phyloP scores from a whole-genome alignment of 2,329 filamentous ascomycete species.

The Pseudocercospora vitis region DNA sequence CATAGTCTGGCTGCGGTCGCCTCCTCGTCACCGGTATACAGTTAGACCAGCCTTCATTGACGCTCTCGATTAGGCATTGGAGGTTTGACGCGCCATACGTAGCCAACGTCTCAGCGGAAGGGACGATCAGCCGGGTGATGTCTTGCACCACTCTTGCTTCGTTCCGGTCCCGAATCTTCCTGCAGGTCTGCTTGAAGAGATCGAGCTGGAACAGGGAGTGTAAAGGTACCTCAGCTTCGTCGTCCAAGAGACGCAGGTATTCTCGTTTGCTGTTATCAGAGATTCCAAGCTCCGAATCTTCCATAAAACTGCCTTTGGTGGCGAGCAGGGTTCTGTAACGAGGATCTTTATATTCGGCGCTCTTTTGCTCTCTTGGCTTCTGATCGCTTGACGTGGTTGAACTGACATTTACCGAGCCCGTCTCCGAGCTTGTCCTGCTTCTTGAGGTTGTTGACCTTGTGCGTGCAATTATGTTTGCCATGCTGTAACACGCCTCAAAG shows the following conservation, averaged over 20 bases:
- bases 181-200: neutral
- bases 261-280: too few relatives aligned
- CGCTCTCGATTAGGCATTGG: neutral
- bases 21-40: too few relatives aligned
- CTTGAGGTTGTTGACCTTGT: neutral
- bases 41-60: neutral
- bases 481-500: neutral
- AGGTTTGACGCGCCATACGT: neutral
- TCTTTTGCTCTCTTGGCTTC: slow-evolving; percentile 6
- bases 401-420: neutral
- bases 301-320: too few relatives aligned
- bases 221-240: too few relatives aligned
- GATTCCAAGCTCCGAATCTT: too few relatives aligned
- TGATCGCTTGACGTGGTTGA: neutral
- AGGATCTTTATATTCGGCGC: neutral
- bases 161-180: neutral
- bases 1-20: slow-evolving; percentile 20
- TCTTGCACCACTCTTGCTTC: slow-evolving; percentile 3
- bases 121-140: neutral
- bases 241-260: too few relatives aligned
- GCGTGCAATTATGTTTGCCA: slow-evolving; percentile 1
- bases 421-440: slow-evolving; percentile 6
- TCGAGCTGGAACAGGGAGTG: too few relatives aligned
- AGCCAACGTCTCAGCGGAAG: neutral
- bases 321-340: neutral